Percentiles rank a stretch among this genome's conserved stretches.
Evolutionary conservation across 495 filamentous ascomycete species (phyloP).

Genomic region (Aspergillus affinis): DNA sequence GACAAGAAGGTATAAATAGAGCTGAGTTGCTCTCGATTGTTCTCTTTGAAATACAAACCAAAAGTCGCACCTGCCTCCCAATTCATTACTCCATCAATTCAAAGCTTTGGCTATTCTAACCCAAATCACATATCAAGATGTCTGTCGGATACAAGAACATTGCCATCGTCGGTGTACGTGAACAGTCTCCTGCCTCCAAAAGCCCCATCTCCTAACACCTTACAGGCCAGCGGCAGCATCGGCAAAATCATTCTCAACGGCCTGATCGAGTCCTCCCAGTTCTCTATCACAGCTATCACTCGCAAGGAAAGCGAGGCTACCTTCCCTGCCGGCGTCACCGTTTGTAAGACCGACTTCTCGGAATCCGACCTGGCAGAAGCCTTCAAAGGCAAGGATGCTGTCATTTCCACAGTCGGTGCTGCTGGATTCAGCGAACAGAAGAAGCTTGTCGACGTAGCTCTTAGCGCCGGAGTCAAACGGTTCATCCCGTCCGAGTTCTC

Average conservation of each 20-base stretch:
- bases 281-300: slow-evolving; percentile 57
- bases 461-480: slow-evolving; percentile 57
- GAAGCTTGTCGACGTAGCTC: slow-evolving; percentile 57
- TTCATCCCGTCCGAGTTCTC: slow-evolving; percentile 46
- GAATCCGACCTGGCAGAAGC: slow-evolving; percentile 44
- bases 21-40: too few species aligned
- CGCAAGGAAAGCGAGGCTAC: slow-evolving; percentile 38
- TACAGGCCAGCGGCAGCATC: slow-evolving; percentile 38
- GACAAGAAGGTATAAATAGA: too few species aligned
- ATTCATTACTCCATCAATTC: too few species aligned
- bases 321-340: slow-evolving; percentile 38
- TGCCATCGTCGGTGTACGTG: too few species aligned
- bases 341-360: slow-evolving; percentile 63
- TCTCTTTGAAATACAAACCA: too few species aligned
- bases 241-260: slow-evolving; percentile 38
- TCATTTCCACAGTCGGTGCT: slow-evolving; percentile 39
- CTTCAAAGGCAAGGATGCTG: slow-evolving; percentile 49
- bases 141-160: too few species aligned
- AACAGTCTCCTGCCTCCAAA: too few species aligned
- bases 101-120: too few species aligned
- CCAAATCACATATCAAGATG: too few species aligned
- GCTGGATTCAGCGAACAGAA: slow-evolving; percentile 42
- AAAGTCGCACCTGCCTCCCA: too few species aligned
- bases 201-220: too few species aligned
- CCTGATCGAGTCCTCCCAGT: slow-evolving; percentile 37